Evolutionary conservation across 495 filamentous ascomycete genomes (phyloP).

Genomic region (Trichoderma virens): DNA sequence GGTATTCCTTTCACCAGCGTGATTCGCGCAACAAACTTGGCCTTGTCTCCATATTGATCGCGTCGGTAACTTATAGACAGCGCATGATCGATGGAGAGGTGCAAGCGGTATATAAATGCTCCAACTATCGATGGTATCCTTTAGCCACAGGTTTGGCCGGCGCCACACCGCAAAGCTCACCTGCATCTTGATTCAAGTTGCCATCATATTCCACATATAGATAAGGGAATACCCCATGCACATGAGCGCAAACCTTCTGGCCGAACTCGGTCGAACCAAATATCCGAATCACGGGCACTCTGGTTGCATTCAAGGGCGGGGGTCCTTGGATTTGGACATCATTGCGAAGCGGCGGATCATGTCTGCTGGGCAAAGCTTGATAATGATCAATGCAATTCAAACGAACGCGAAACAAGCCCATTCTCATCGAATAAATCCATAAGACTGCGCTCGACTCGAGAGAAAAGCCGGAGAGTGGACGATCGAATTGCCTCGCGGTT

Average conservation of each 20-base stretch:
- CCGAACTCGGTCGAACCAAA: conserved; percentile 94
- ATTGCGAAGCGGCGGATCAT: conserved; percentile 72
- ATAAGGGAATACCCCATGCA: conserved; percentile 94
- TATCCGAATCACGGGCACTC: conserved; percentile 79
- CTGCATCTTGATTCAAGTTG: conserved; percentile 53
- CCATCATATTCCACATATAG: conserved; percentile 83
- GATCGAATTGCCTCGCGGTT: neutral
- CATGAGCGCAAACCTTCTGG: conserved; percentile 92
- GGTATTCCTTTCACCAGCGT: conserved; percentile 87
- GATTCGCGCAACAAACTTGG: conserved; percentile 78
- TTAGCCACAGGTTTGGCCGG: neutral
- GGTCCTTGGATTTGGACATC: conserved; percentile 40
- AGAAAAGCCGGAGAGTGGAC: neutral
- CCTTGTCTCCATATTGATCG: conserved; percentile 59
- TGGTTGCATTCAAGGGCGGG: conserved; percentile 51
- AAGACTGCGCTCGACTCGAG: neutral
- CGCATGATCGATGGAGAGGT: conserved; percentile 77
- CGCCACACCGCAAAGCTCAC: conserved; percentile 34
- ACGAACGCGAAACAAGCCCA: conserved; percentile 73
- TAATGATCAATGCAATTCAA: conserved; percentile 95
- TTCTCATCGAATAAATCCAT: conserved; percentile 12
- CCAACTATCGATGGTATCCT: conserved; percentile 44
- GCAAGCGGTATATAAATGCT: conserved; percentile 62
- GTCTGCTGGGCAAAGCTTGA: conserved; percentile 63
- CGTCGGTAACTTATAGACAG: conserved; percentile 72